phyloP scores from a whole-genome alignment of 768 basidiomycete genomes.

The Leccinum imitatum region DNA sequence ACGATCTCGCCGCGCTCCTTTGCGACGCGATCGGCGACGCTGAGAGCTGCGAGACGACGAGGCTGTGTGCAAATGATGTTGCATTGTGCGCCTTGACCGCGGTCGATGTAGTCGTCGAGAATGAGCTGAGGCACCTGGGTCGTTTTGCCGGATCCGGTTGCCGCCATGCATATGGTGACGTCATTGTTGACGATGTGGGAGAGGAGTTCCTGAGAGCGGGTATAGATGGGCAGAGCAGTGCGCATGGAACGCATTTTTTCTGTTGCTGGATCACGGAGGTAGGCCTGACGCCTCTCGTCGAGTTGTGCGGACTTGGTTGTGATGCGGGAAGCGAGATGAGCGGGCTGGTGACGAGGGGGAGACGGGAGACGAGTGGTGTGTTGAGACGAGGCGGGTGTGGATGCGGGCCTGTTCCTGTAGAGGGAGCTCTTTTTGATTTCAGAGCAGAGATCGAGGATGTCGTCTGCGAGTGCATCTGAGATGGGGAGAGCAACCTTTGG shows the following conservation, averaged over 20 bases:
- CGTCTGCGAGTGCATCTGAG: slow-evolving; percentile 60
- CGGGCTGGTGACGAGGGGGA: slow-evolving; percentile 30
- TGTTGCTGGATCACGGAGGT: slow-evolving; percentile 58
- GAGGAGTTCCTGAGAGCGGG: slow-evolving; percentile 65
- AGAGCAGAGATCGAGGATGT: slow-evolving; percentile 66
- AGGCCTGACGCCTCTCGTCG: slow-evolving; percentile 49
- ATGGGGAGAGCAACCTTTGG: slow-evolving; percentile 68
- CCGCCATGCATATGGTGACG: slow-evolving; percentile 86
- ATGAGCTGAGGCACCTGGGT: slow-evolving; percentile 94
- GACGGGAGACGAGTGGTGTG: slow-evolving; percentile 8
- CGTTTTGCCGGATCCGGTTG: slow-evolving; percentile 91
- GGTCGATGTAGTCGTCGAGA: slow-evolving; percentile 77
- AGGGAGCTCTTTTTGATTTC: slow-evolving; percentile 65
- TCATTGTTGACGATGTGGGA: slow-evolving; percentile 71
- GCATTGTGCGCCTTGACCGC: slow-evolving; percentile 78
- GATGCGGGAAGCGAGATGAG: slow-evolving; percentile 24
- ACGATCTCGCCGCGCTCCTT: slow-evolving; percentile 77
- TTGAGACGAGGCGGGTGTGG: slow-evolving; percentile 26
- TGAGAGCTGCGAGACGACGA: slow-evolving; percentile 86
- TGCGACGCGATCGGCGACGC: slow-evolving; percentile 87
- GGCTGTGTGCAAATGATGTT: slow-evolving; percentile 95
- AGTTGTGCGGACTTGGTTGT: slow-evolving; percentile 61
- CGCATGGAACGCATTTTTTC: slow-evolving; percentile 69
- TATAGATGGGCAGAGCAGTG: slow-evolving; percentile 70
- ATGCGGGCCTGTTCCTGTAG: slow-evolving; percentile 61